Base-by-base conservation (phyloP, 1,284 basidiomycete species). In the Malassezia cuniculi region DNA sequence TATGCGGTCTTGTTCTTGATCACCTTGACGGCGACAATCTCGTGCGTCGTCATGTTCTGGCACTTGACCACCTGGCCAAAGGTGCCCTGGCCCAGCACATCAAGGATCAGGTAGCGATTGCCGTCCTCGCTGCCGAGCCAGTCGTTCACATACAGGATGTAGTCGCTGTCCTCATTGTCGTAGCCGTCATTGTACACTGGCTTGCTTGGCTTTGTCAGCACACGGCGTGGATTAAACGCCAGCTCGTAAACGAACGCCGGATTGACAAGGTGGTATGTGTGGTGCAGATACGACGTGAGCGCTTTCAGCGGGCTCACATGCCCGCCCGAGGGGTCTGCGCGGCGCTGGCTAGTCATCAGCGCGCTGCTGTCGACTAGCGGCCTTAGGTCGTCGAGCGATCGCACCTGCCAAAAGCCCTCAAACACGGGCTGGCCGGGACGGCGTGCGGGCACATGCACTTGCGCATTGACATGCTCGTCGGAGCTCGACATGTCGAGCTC, bases 1-100 rank as follows among this genome's bases (percentile, higher is more conserved):
- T 97, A 97, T 0, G 90, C 90, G 2, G 90, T 90, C 70, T 97
- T 97, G 71, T 97, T 97, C 74, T 97, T 97, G 61, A 97, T 87
- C 12, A 97, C 93, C 70, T 97, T 97, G 49, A 97, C 90, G 11
- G 93, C 93, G 29, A 93, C 85, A 36, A 97, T 85, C 68, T 94
- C 89, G 69, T 95, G 87, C 26, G 85, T 95, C 70, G 89, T 85
- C 81, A 95, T 90, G 67, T 99, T 94, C 69, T 95, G 93, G 68
- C 93, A 97, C 69, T 99, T 97, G 66, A 97, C 93, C 19, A 99
- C 90, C 69, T 99, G 90, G 2, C 93, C 90, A 58, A 99, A 99
- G 3, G 90, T 97, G 24, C 90, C 90, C 69, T 97, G 90, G 11
- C 90, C 90, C 22, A 99, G 77, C 40, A 97, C 85, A 69, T 97